A percentile compares a stretch with the other conserved stretches of the same genome.
Conservation (phyloP, 192 early-diverging fungal genomes). For the Backusella parvicylindrica region DNA sequence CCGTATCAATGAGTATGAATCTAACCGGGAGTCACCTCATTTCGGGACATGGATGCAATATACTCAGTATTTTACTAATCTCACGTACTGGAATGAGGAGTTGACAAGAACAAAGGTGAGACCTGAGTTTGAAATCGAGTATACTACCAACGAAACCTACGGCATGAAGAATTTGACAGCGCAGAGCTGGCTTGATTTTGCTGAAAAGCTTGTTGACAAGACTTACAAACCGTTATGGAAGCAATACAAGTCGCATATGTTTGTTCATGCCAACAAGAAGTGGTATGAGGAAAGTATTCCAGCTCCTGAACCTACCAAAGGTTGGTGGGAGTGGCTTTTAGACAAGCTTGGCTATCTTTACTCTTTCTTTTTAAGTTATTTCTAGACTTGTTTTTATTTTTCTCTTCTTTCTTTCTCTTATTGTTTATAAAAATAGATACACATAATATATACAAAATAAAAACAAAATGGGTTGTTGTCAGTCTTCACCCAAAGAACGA, state of each 20-base stretch:
- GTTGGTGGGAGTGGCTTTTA: not conserved
- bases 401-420: not conserved
- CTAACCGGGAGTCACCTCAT: not conserved
- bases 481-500: conserved; percentile 2
- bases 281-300: not conserved
- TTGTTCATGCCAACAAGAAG: conserved; percentile 7
- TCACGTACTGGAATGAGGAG: conserved; percentile 34
- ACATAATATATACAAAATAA: too few species aligned
- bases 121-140: conserved; percentile 44
- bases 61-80: conserved; percentile 40
- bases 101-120: not conserved
- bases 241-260: conserved; percentile 20
- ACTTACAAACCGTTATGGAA: conserved; percentile 16
- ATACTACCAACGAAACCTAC: conserved; percentile 43
- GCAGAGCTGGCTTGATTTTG: conserved; percentile 40
- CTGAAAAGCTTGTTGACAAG: conserved; percentile 25
- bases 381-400: not conserved
- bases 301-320: not conserved
- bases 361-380: not conserved
- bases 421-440: not conserved
- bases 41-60: conserved; percentile 35
- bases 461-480: conserved; percentile 15
- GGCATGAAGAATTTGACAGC: conserved; percentile 43
- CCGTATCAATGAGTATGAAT: conserved; percentile 54
- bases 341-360: not conserved